Base-by-base conservation (phyloP, 768 basidiomycete genomes). In the Phaeotremella skinneri region DNA sequence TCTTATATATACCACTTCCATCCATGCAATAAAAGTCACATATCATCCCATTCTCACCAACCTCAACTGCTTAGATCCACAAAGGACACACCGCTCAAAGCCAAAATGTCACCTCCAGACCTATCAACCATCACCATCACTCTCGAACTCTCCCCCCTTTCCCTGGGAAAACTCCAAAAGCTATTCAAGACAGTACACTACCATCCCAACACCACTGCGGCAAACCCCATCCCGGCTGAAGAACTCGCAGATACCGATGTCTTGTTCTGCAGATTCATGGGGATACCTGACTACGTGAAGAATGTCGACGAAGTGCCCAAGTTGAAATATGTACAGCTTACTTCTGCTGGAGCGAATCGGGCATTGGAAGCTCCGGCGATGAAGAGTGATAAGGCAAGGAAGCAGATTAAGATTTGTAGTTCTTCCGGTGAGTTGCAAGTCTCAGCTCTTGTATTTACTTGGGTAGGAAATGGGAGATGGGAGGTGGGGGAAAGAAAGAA, bases 171-270 rank as follows among this genome's bases (percentile, higher is more conserved):
- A 32, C 43, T 73, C 20, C 54, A 60, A 30, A 52, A 54, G n/a
- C 43, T 48, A 16, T 71, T 76, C 62, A 54, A 64, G 20, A 68
- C 62, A 4, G 69, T 74, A 1, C 56, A 70, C 45, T 68, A 74
- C 42, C 55, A 59, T 32, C 72, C 74, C 0, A 25, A 55, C 4
- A 30, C 3, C 4, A 39, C n/a, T 23, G 32, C 42, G 5, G 49
- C 30, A 14, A 49, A 58, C 3, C 7, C 50, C 0, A 37, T 58
- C 34, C 49, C 61, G 4, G 39, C 63, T 1, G 49, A 60, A 25
- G 59, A 67, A 11, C 58, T 64, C n/a, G 26, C 26, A 30, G 57
- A 68, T 13, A 59, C 55, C 13, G 64, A 76, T 27, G 64, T 69
- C 14, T 68, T 67, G 57, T 73, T 65, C 41, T 25, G 59, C 13